phyloP scores from a whole-genome alignment of 768 basidiomycete species.

The Infundibulicybe gibba region DNA sequence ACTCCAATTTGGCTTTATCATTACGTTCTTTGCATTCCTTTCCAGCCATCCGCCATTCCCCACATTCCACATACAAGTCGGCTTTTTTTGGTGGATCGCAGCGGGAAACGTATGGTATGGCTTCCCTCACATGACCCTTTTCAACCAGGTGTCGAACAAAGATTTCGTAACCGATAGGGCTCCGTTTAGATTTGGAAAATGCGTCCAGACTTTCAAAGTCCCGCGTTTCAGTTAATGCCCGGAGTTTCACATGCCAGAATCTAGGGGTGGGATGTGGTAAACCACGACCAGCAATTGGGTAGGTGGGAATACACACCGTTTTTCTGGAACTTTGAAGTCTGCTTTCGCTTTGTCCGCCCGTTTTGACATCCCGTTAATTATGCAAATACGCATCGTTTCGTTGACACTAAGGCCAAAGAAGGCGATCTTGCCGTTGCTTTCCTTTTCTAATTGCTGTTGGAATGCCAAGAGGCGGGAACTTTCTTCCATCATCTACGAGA shows the following conservation, averaged over 20 bases:
- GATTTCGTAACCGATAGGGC: slow-evolving; percentile 93
- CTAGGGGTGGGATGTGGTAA: slow-evolving; percentile 32
- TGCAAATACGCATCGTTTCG: slow-evolving; percentile 76
- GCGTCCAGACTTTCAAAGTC: slow-evolving; percentile 87
- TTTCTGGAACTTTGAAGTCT: slow-evolving; percentile 95
- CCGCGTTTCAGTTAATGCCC: slow-evolving; percentile 70
- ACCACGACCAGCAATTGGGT: neutral
- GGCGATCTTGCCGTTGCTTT: slow-evolving; percentile 69
- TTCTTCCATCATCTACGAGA: slow-evolving; percentile 86
- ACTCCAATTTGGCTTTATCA: slow-evolving; percentile 85
- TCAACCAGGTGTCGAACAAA: slow-evolving; percentile 80
- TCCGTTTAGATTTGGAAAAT: slow-evolving; percentile 84
- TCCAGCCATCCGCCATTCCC: slow-evolving; percentile 87
- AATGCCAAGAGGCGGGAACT: slow-evolving; percentile 65
- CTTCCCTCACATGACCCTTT: slow-evolving; percentile 74
- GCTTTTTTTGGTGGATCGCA: slow-evolving; percentile 83
- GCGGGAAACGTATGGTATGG: slow-evolving; percentile 68
- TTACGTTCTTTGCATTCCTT: slow-evolving; percentile 87
- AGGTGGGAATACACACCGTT: slow-evolving; percentile 55
- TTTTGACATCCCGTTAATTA: slow-evolving; percentile 79
- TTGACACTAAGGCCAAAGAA: slow-evolving; percentile 87
- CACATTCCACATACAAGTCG: slow-evolving; percentile 87
- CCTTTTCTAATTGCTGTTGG: slow-evolving; percentile 88
- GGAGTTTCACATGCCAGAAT: slow-evolving; percentile 92
- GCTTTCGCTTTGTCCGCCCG: slow-evolving; percentile 83